Conservation (phyloP, 2,329 filamentous ascomycete species). For the Paecilomyces dactylethromorphus region DNA sequence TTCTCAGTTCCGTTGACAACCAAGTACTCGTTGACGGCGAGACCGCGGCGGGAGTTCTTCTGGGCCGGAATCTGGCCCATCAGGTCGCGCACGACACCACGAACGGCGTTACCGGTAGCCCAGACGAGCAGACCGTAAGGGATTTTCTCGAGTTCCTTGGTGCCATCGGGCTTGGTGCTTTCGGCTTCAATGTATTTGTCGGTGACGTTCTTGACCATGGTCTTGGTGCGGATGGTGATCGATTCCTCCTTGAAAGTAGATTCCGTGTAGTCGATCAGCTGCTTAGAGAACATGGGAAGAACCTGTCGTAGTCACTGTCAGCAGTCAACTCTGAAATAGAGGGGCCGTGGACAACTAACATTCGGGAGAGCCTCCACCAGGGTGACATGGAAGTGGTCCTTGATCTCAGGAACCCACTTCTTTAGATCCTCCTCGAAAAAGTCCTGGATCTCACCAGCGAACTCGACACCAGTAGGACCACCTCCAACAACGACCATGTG, state of each 20-base stretch:
- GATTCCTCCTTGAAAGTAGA: slow-evolving; percentile 98
- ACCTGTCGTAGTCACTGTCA: slow-evolving; percentile 37
- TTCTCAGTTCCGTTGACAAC: slow-evolving; percentile 96
- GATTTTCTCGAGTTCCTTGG: slow-evolving; percentile 72
- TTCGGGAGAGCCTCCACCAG: slow-evolving; percentile 95
- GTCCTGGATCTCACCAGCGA: slow-evolving; percentile 95
- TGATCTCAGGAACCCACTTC: slow-evolving; percentile 96
- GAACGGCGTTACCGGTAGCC: slow-evolving; percentile 94
- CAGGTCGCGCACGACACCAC: slow-evolving; percentile 82
- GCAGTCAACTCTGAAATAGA: not conserved
- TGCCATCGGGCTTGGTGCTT: slow-evolving; percentile 70
- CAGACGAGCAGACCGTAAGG: slow-evolving; percentile 95
- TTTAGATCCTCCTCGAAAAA: slow-evolving; percentile 98
- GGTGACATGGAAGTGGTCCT: slow-evolving; percentile 91
- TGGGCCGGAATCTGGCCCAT: slow-evolving; percentile 90
- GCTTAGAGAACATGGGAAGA: slow-evolving; percentile 96
- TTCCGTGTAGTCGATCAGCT: slow-evolving; percentile 98
- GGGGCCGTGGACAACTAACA: slow-evolving; percentile 35
- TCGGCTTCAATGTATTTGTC: slow-evolving; percentile 91
- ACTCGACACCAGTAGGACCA: slow-evolving; percentile 95
- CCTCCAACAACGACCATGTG: slow-evolving; percentile 97
- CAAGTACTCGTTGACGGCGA: slow-evolving; percentile 97
- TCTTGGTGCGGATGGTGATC: slow-evolving; percentile 96
- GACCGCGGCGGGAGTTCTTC: slow-evolving; percentile 87
- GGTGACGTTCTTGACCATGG: slow-evolving; percentile 96